Percentiles rank a stretch among this genome's conserved stretches.
Evolutionary conservation across 306 rosid species (phyloP).

Genomic region (Medicago truncatula): MtrunA17r5.0-ANR NC_053045.1:50259501-50260000

Average conservation of each 20-base stretch:
- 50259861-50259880: constrained; percentile 75
- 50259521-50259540: background rate
- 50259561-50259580: background rate
- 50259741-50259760: background rate
- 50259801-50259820: constrained; percentile 1
- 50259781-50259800: background rate
- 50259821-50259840: constrained; percentile 81
- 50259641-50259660: background rate
- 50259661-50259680: background rate
- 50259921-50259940: background rate
- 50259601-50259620: background rate
- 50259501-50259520: background rate
- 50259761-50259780: background rate
- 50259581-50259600: background rate
- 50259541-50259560: background rate
- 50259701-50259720: background rate
- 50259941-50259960: background rate
- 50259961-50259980: constrained; percentile 69
- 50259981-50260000: constrained; percentile 83
- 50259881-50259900: constrained; percentile 22
- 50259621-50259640: background rate
- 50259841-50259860: constrained; percentile 76
- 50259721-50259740: background rate
- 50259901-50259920: constrained; percentile 9
- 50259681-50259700: background rate